Evolutionary conservation across 306 rosid species (phyloP).

Genomic region (Trifolium dubium): DNA sequence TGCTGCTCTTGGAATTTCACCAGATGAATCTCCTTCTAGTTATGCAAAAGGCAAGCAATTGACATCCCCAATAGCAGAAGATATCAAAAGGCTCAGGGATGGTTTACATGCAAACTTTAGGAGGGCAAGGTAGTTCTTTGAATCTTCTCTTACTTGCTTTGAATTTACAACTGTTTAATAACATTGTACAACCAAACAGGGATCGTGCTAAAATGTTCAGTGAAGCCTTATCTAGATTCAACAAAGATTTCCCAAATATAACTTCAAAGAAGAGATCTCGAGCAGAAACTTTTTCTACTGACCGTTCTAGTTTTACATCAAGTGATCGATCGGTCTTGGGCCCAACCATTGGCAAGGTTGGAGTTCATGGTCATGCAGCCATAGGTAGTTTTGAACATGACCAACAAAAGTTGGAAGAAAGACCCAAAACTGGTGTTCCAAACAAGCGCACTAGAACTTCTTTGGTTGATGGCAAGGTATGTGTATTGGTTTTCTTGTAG

Average conservation of each 20-base stretch:
- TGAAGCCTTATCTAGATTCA: conserved; percentile 76
- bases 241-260: conserved; percentile 71
- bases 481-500: conserved; percentile 38
- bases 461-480: conserved; percentile 79
- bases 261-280: conserved; percentile 93
- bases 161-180: conserved; percentile 42
- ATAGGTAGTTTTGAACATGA: conserved; percentile 69
- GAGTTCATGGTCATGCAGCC: conserved; percentile 65
- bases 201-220: conserved; percentile 68
- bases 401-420: conserved; percentile 79
- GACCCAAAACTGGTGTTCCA: conserved; percentile 64
- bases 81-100: conserved; percentile 64
- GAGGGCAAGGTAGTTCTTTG: conserved; percentile 81
- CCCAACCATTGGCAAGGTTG: conserved; percentile 68
- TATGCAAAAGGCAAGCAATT: conserved; percentile 72
- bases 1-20: conserved; percentile 69
- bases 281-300: conserved; percentile 63
- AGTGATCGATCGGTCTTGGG: conserved; percentile 70
- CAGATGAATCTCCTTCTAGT: conserved; percentile 78
- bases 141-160: conserved; percentile 43
- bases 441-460: conserved; percentile 92
- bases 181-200: conserved; percentile 59
- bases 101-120: conserved; percentile 61
- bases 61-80: conserved; percentile 65
- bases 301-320: conserved; percentile 58